Evolutionary conservation across 2,329 filamentous ascomycete genomes (phyloP).

Genomic region (Clarireedia sp.): DNA sequence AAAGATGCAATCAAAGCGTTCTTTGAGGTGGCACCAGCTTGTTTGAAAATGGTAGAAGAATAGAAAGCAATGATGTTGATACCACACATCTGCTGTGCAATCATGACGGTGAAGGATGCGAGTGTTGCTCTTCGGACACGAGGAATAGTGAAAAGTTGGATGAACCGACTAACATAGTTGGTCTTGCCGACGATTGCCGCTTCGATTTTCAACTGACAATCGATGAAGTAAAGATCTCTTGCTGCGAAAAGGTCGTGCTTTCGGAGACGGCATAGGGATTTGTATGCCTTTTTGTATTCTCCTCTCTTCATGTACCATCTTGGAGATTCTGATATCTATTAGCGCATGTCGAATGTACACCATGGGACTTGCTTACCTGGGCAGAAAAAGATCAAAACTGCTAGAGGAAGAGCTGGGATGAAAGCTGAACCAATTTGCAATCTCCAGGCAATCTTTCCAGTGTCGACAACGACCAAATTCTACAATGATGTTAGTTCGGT

Average conservation of each 20-base stretch:
- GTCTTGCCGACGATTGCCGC: slow-evolving; percentile 27
- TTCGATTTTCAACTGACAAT: slow-evolving; percentile 38
- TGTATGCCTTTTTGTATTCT: slow-evolving; percentile 42
- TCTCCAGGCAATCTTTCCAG: slow-evolving; percentile 50
- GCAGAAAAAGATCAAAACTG: slow-evolving; percentile 55
- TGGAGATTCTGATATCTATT: slow-evolving; percentile 40
- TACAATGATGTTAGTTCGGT: not conserved
- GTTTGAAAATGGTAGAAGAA: slow-evolving; percentile 51
- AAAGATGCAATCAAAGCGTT: slow-evolving; percentile 53
- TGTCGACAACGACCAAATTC: slow-evolving; percentile 42
- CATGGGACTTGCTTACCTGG: slow-evolving; percentile 28
- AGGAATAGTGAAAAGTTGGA: slow-evolving; percentile 61
- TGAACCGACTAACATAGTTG: slow-evolving; percentile 53
- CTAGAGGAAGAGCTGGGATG: slow-evolving; percentile 50
- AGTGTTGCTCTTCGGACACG: slow-evolving; percentile 64
- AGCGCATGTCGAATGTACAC: not conserved
- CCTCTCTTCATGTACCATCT: slow-evolving; percentile 36
- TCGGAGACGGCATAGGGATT: slow-evolving; percentile 48
- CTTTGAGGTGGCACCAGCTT: slow-evolving; percentile 47
- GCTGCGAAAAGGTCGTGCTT: slow-evolving; percentile 53
- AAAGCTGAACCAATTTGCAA: slow-evolving; percentile 58
- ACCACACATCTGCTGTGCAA: slow-evolving; percentile 28
- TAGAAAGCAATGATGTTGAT: slow-evolving; percentile 69
- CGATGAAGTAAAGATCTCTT: slow-evolving; percentile 54
- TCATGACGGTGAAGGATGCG: slow-evolving; percentile 74